Evolutionary conservation across 2,329 filamentous ascomycete species (phyloP), one percentile per base, ranked within the genome.

Genomic region (Alternaria brassicae): DNA sequence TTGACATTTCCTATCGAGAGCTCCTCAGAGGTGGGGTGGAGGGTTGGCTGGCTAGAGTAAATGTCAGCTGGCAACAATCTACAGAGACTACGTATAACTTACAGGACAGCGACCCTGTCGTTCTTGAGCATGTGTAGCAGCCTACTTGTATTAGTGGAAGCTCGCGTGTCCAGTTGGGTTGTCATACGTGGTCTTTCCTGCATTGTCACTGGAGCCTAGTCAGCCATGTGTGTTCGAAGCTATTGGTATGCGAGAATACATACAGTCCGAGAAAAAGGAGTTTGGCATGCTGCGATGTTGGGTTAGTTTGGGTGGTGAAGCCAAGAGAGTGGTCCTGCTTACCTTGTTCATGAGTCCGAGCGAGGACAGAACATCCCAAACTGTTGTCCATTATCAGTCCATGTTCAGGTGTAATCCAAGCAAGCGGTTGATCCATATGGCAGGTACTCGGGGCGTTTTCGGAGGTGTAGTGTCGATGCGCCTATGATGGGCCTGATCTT

Each of bases 71-170:
- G 17, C 12, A 15, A 17, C n/a, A 23, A 6, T 37, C 19, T 6
- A 34, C 21, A 30, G 32, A 25, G 10, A 28, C 40, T 27, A 51
- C 3, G 45, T 39, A 53, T 15, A 32, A 30, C 92, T 80, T 93
- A 91, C 62, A 96, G 86, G 69, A 96, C 92, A 61, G 93, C 93
- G 67, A 97, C 92, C 78, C 93, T 90, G 82, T 97, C 93, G 58
- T 77, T 77, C 91, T 97, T 97, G 80, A 97, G 81, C 93, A 96
- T 96, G 81, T 97, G 93, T 78, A 97, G 83, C 67, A 97, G 84
- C 47, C 71, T 73, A 48, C 21, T 27, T 17, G 27, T 39, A 45
- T 71, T 36, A 72, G 60, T 42, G 30, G 42, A 45, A 51, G 53
- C 45, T 53, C 28, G 28, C 23, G 19, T 37, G 50, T 45, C 21